Evolutionary conservation across 148 eudicot species (phyloP), one percentile per base, ranked within the genome.

Genomic region (Fallopia convolvulus): DNA sequence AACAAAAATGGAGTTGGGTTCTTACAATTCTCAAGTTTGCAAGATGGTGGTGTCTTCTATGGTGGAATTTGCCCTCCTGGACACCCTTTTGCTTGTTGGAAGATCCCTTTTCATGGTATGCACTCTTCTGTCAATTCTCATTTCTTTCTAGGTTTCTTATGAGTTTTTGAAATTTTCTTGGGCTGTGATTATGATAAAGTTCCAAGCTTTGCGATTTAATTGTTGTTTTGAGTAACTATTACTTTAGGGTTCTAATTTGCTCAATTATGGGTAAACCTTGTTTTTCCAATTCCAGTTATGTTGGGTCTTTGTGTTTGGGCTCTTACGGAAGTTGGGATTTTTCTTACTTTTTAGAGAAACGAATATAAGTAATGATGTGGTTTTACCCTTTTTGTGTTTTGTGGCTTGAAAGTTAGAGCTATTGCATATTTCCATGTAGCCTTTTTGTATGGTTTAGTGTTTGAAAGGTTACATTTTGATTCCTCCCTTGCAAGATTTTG

Each of bases 41-140:
- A 80, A 33, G 55, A 66, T 66, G 40, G 56, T 80, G 80, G 77
- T 63, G 33, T 84, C 23, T 80, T 85, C 81, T 39, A 79, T 76
- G n/a, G 53, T 85, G 79, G 82, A 90, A 72, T 78, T 70, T 80
- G 79, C 84, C 75, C 73, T 84, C 72, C 46, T 79, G 15, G 83
- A 84, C 8, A 76, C 93, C 48, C 77, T 89, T 78, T 81, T 89
- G 80, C 78, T 89, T 77, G 86, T 89, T 82, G 87, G 88, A 68
- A 89, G 85, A 77, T 80, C 91, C 79, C 83, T 90, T 58, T 48
- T 86, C 36, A 63, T 82, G 93, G 92, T 88, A 88, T 80, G 30
- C 4, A 23, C 65, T 66, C 47, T n/a, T 55, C 55, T 72, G 7
- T 73, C 75, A 10, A 26, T 77, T 10, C 9, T 78, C 65, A 75